phyloP scores from a whole-genome alignment of 305 asterid species.

The Ajuga reptans region DNA sequence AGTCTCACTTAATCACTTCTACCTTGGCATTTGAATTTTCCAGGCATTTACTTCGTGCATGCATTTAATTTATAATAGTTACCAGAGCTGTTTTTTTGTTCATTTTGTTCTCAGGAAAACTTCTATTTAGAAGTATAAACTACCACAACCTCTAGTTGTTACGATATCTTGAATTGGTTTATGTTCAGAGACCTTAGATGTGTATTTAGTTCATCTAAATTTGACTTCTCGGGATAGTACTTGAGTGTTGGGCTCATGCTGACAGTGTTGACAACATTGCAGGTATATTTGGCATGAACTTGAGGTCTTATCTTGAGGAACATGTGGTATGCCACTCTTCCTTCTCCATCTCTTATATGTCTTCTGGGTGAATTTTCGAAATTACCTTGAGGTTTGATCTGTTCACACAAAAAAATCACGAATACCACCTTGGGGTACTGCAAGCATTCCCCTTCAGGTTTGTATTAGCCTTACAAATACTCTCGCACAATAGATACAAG shows the following conservation, averaged over 20 bases:
- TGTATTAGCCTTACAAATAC: background rate
- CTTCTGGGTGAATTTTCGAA: background rate
- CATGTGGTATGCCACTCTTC: conserved; percentile 47
- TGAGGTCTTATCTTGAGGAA: conserved; percentile 94
- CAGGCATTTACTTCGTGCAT: background rate
- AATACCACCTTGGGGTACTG: background rate
- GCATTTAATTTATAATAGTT: background rate
- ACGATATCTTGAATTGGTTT: background rate
- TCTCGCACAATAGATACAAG: background rate
- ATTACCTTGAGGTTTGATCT: background rate
- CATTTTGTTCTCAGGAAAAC: background rate
- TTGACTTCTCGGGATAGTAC: background rate
- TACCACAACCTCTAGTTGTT: background rate
- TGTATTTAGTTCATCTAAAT: conserved; percentile 13
- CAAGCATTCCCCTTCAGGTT: background rate
- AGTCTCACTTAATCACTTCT: background rate
- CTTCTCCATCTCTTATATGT: background rate
- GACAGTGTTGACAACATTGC: conserved; percentile 18
- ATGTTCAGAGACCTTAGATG: background rate
- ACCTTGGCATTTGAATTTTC: background rate
- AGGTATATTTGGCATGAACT: conserved; percentile 99
- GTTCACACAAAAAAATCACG: background rate
- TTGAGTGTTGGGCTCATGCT: background rate
- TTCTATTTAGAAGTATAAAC: background rate
- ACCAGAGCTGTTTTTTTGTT: background rate